A percentile compares a stretch with the other conserved stretches of the same genome.
phyloP scores from a whole-genome alignment of 345 rosid genomes.

The Cardamine occulta region DNA sequence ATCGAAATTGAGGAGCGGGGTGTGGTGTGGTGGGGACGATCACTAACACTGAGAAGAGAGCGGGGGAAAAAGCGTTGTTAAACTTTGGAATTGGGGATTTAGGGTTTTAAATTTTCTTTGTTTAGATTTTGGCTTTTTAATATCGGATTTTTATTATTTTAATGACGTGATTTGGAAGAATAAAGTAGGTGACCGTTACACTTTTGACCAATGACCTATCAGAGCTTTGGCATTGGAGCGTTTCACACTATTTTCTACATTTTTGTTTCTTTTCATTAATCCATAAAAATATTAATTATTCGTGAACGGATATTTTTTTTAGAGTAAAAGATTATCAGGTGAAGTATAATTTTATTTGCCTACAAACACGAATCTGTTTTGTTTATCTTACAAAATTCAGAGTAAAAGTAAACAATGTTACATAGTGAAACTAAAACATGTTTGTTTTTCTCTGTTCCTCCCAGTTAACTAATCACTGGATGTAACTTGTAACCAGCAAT shows the following conservation, averaged over 20 bases:
- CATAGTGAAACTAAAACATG: neutral
- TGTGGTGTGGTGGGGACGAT: constrained; percentile 37
- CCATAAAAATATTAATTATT: neutral
- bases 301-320: no score
- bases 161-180: constrained; percentile 5
- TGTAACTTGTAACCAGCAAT: constrained; percentile 68
- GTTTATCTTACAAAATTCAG: neutral
- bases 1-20: constrained; percentile 35
- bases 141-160: neutral
- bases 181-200: constrained; percentile 69
- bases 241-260: neutral
- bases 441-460: neutral
- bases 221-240: neutral
- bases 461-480: constrained; percentile 39
- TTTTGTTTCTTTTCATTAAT: constrained; percentile 3
- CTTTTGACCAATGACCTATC: constrained; percentile 26
- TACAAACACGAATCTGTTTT: neutral
- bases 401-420: neutral
- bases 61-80: constrained; percentile 49
- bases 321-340: neutral
- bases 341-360: neutral
- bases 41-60: constrained; percentile 21
- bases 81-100: constrained; percentile 37
- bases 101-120: neutral
- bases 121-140: neutral